Percentiles rank a stretch among this genome's conserved stretches.
These are phyloP conservation scores for Capsella rubella DNA, from an alignment of 441 rosid species.

Conservation along the genomic window DNA sequence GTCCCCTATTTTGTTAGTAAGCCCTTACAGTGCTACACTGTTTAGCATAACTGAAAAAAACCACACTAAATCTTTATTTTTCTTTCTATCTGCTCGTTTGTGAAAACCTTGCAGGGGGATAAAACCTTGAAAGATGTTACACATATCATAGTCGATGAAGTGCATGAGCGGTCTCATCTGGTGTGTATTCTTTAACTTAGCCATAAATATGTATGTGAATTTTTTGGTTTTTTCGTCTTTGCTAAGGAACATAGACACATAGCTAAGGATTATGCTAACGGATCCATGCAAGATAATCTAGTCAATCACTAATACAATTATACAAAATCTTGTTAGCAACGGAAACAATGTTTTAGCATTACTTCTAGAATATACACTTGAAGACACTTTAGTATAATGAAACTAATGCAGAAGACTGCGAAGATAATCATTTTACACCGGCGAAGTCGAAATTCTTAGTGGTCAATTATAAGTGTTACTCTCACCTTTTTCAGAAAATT, in stretches of 20 bases:
- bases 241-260: slow-evolving; percentile 5
- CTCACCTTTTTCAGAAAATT: neutral
- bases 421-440: too few species aligned
- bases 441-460: neutral
- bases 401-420: neutral
- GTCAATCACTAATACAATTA: neutral
- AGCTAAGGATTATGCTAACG: slow-evolving; percentile 18
- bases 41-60: neutral
- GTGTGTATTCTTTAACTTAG: slow-evolving; percentile 53
- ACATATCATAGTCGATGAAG: slow-evolving; percentile 95
- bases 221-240: neutral
- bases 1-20: slow-evolving; percentile 19
- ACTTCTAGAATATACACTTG: too few species aligned
- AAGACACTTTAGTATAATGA: too few species aligned
- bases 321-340: slow-evolving; percentile 1
- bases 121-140: slow-evolving; percentile 75
- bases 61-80: neutral
- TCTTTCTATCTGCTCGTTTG: slow-evolving; percentile 26
- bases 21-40: neutral
- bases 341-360: neutral
- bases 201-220: neutral
- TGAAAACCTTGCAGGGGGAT: slow-evolving; percentile 69
- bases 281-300: slow-evolving; percentile 5
- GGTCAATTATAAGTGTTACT: slow-evolving; percentile 14
- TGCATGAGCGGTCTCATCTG: slow-evolving; percentile 94